These are phyloP conservation scores for Lantana camara DNA, from an alignment of 257 asterid species.

Conservation along the genomic window DNA sequence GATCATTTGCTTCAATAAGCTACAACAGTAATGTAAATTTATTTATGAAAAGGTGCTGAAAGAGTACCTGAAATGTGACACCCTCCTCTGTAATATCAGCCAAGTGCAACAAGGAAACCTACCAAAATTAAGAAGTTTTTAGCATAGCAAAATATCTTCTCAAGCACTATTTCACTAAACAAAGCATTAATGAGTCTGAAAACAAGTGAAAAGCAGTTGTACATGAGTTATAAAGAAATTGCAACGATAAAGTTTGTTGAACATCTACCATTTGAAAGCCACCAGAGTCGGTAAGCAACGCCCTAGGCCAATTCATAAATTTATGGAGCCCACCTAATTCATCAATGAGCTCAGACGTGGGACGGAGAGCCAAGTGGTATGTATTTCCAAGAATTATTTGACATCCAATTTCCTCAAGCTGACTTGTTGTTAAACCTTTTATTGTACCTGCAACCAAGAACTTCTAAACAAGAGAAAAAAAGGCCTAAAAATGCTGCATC, in stretches of 20 bases:
- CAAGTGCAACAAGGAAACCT: slow-evolving; percentile 96
- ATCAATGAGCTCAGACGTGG: slow-evolving; percentile 94
- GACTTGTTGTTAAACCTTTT: slow-evolving; percentile 84
- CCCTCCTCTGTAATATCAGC: slow-evolving; percentile 97
- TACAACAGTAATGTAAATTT: background rate
- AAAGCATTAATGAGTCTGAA: slow-evolving; percentile 11
- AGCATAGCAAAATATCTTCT: background rate
- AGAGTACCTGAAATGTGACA: slow-evolving; percentile 91
- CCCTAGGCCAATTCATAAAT: slow-evolving; percentile 98
- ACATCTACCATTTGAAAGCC: slow-evolving; percentile 94
- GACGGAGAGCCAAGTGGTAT: slow-evolving; percentile 94
- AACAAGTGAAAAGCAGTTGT: background rate
- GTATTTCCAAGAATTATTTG: slow-evolving; percentile 98
- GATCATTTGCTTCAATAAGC: background rate
- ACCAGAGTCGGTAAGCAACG: slow-evolving; percentile 94
- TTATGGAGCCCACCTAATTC: slow-evolving; percentile 96
- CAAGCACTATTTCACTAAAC: background rate
- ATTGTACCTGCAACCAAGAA: slow-evolving; percentile 69
- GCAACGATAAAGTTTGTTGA: background rate
- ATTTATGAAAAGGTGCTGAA: slow-evolving; percentile 15
- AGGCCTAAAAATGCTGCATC: background rate
- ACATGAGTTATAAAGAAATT: background rate
- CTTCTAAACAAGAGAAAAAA: slow-evolving; percentile 8
- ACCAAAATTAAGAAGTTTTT: slow-evolving; percentile 35
- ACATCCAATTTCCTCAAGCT: slow-evolving; percentile 97